Evolutionary conservation across 2,329 filamentous ascomycete genomes (phyloP).

Genomic region (Achaetomium macrosporum): DNA sequence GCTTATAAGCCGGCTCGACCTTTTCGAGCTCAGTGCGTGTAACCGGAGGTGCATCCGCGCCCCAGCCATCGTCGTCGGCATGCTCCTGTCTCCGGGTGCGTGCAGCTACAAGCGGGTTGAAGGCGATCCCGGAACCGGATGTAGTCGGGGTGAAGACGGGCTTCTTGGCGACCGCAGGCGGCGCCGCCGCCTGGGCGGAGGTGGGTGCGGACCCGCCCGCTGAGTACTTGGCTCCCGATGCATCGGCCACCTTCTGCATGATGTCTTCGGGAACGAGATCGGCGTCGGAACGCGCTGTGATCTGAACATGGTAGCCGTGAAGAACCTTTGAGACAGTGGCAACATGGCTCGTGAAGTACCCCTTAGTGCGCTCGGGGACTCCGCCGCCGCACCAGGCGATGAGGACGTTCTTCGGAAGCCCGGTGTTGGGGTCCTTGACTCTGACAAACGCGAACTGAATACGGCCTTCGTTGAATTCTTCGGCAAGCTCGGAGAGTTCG

Average conservation of each 20-base stretch:
- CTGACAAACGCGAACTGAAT: conserved; percentile 97
- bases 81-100: conserved; percentile 55
- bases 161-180: conserved; percentile 77
- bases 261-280: conserved; percentile 85
- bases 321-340: conserved; percentile 85
- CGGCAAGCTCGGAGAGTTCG: conserved; percentile 80
- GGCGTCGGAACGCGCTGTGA: conserved; percentile 85
- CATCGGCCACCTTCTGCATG: conserved; percentile 87
- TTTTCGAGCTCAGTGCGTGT: conserved; percentile 85
- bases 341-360: conserved; percentile 94
- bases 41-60: conserved; percentile 84
- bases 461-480: conserved; percentile 94
- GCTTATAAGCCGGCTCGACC: conserved; percentile 86
- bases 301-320: conserved; percentile 95
- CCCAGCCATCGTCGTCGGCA: conserved; percentile 87
- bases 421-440: conserved; percentile 89
- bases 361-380: conserved; percentile 96
- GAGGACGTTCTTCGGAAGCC: conserved; percentile 83
- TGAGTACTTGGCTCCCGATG: conserved; percentile 92
- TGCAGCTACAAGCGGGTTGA: conserved; percentile 64
- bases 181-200: conserved; percentile 44
- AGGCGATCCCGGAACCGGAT: conserved; percentile 42
- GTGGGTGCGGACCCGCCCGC: conserved; percentile 53
- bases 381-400: conserved; percentile 97
- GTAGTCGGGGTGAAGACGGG: conserved; percentile 81